Percentiles rank a stretch among this genome's conserved stretches.
These are phyloP conservation scores for Acacia confusa DNA, from an alignment of 306 rosid genomes.

Conservation along the genomic window DNA sequence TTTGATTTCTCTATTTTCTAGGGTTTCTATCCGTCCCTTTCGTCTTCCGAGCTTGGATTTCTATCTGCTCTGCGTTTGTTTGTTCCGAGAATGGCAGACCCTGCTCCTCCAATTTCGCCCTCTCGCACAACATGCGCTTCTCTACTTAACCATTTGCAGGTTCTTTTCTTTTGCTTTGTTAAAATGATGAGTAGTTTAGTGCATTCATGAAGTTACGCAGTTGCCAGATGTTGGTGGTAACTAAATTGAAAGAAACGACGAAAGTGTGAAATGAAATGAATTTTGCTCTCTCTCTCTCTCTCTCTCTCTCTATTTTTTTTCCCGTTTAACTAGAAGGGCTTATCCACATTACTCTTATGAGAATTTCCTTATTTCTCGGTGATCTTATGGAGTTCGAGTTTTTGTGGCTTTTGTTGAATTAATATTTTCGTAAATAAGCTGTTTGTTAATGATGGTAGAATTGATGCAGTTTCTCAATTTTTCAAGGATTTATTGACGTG, in stretches of 20 bases:
- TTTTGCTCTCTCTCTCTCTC: neutral
- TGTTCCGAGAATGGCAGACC: constrained; percentile 40
- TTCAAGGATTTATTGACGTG: neutral
- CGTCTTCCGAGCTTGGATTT: neutral
- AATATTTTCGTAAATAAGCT: neutral
- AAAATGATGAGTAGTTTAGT: neutral
- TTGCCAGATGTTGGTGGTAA: neutral
- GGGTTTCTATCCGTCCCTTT: constrained; percentile 26
- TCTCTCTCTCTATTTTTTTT: too few species aligned
- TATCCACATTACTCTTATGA: neutral
- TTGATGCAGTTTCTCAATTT: neutral
- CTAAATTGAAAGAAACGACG: neutral
- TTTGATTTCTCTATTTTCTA: constrained; percentile 10
- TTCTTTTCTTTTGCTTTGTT: neutral
- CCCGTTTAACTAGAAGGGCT: neutral
- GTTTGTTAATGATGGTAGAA: neutral
- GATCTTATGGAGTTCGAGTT: neutral
- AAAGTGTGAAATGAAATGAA: neutral
- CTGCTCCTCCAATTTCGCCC: constrained; percentile 55
- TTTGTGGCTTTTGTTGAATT: neutral
- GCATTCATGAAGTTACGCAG: neutral
- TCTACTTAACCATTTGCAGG: constrained; percentile 89
- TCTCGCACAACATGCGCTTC: constrained; percentile 95
- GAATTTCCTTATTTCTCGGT: neutral
- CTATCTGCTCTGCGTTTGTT: neutral